Evolutionary conservation across 169 alveolate genomes (phyloP).

Genomic region (Sarcocystis neurona): DNA sequence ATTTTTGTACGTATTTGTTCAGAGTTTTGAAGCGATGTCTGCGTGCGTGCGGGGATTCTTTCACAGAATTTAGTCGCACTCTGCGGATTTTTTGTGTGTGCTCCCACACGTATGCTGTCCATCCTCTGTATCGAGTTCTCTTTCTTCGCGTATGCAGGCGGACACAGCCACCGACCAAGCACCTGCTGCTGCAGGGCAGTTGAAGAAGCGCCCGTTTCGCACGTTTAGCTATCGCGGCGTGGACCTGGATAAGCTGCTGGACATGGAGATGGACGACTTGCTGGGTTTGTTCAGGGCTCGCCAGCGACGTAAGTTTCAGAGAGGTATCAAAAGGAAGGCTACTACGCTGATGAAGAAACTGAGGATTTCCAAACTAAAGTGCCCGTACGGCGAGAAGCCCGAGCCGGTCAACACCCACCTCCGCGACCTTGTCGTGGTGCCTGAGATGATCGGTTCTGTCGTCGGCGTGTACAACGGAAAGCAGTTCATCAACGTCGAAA

Average conservation of each 20-base stretch:
- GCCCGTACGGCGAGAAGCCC: conserved; percentile 93
- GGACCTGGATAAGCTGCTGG: conserved; percentile 90
- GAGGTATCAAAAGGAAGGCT: conserved; percentile 82
- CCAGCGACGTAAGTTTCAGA: conserved; percentile 93
- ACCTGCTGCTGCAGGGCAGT: conserved; percentile 69
- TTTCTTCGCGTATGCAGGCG: conserved; percentile 34
- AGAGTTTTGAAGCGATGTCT: too few relatives aligned
- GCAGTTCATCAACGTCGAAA: conserved; percentile 95
- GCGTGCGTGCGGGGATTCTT: too few relatives aligned
- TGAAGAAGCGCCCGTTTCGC: conserved; percentile 96
- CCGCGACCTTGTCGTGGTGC: conserved; percentile 92
- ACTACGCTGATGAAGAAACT: conserved; percentile 93
- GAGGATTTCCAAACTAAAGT: conserved; percentile 85
- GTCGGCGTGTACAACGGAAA: conserved; percentile 98
- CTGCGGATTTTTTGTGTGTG: too few relatives aligned
- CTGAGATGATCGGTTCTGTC: conserved; percentile 97
- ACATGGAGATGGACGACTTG: conserved; percentile 88
- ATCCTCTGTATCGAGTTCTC: not conserved
- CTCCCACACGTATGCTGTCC: too few relatives aligned
- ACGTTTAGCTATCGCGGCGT: conserved; percentile 97
- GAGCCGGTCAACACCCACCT: conserved; percentile 95
- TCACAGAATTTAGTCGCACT: too few relatives aligned
- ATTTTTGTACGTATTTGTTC: too few relatives aligned
- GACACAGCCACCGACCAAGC: too few relatives aligned
- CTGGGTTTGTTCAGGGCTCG: conserved; percentile 93